Conservation (phyloP, 371 early-diverging fungal genomes). For the Mortierella sp. region DNA sequence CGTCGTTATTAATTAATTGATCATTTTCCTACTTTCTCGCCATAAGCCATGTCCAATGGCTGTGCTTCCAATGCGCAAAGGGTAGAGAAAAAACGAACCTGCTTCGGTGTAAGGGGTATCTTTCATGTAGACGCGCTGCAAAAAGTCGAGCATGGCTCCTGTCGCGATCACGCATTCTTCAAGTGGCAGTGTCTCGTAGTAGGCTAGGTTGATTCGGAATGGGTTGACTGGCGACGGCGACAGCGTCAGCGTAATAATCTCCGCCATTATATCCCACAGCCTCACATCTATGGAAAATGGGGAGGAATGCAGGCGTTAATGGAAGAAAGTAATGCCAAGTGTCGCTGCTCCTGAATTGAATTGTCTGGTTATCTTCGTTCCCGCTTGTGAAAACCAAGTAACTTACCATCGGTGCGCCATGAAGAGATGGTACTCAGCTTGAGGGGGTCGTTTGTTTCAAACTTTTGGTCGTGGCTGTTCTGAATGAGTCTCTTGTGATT, state of each 20-base stretch:
- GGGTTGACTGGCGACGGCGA: slow-evolving; percentile 75
- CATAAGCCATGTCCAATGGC: neutral
- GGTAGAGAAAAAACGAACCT: slow-evolving; percentile 48
- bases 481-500: slow-evolving; percentile 69
- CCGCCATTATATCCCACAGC: slow-evolving; percentile 85
- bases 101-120: slow-evolving; percentile 59
- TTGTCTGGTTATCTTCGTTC: neutral
- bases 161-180: slow-evolving; percentile 75
- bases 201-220: slow-evolving; percentile 75
- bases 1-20: neutral
- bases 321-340: neutral
- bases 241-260: slow-evolving; percentile 72
- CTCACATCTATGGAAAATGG: slow-evolving; percentile 65
- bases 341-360: neutral
- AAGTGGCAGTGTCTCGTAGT: slow-evolving; percentile 69
- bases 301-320: slow-evolving; percentile 2
- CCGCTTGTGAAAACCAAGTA: neutral
- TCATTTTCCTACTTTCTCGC: neutral
- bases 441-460: slow-evolving; percentile 72
- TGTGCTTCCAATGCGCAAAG: neutral
- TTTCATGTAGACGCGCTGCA: slow-evolving; percentile 73
- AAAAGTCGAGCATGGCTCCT: slow-evolving; percentile 77
- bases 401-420: slow-evolving; percentile 68
- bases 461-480: slow-evolving; percentile 56
- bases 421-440: slow-evolving; percentile 68